Evolutionary conservation across 495 filamentous ascomycete species (phyloP).

Genomic region (Amniculicola lignicola): DNA sequence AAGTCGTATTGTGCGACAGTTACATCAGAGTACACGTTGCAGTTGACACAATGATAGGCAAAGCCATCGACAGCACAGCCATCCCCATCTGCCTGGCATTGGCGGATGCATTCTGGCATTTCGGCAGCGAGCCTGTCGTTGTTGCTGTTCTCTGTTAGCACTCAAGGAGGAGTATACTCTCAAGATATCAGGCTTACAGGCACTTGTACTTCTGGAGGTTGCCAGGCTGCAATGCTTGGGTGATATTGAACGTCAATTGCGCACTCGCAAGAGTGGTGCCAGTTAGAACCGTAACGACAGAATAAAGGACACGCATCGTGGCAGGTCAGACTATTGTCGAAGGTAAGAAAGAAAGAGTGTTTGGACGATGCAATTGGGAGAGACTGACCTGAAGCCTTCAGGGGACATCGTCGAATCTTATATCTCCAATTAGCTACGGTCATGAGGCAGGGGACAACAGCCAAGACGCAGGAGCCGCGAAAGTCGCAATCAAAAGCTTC

Average conservation of each 20-base stretch:
- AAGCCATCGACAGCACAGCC: slow-evolving; percentile 14
- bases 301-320: slow-evolving; percentile 1
- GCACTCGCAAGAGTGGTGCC: background rate
- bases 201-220: slow-evolving; percentile 1
- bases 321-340: background rate
- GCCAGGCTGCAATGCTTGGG: background rate
- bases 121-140: background rate
- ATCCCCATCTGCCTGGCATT: slow-evolving; percentile 11
- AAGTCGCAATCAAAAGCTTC: too few species aligned
- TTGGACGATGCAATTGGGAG: background rate
- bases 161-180: background rate
- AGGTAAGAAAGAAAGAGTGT: background rate
- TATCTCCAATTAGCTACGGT: too few species aligned
- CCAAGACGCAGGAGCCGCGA: too few species aligned
- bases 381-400: background rate
- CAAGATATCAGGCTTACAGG: background rate
- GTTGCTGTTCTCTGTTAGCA: background rate
- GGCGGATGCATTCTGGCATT: background rate
- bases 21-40: slow-evolving; percentile 5
- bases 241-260: slow-evolving; percentile 1
- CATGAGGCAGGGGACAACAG: too few species aligned
- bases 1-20: background rate
- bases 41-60: slow-evolving; percentile 16
- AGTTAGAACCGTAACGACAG: background rate
- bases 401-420: too few species aligned